Evolutionary conservation across 192 early-diverging fungal genomes (phyloP).

Genomic region (Umbelopsis vinacea): DNA sequence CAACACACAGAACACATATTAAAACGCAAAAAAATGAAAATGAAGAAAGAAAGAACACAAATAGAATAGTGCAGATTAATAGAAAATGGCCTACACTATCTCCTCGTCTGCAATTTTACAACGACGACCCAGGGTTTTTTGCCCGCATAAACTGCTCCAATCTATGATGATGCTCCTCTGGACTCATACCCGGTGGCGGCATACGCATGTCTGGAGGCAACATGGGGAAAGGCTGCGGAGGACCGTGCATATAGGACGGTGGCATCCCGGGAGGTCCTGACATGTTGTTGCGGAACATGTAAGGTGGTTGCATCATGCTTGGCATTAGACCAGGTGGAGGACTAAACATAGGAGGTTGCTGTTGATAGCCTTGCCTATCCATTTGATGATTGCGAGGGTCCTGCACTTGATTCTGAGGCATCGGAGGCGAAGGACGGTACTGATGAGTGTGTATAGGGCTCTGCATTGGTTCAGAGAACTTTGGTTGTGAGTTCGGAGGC

Average conservation of each 20-base stretch:
- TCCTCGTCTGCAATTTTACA: conserved; percentile 24
- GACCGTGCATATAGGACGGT: conserved; percentile 23
- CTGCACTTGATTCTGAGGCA: not conserved
- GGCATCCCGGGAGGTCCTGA: conserved; percentile 2
- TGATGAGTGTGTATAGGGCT: not conserved
- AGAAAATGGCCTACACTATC: not conserved
- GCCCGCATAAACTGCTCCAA: conserved; percentile 18
- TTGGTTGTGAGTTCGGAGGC: not conserved
- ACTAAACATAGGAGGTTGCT: conserved; percentile 4
- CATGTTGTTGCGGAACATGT: not conserved
- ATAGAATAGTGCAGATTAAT: not conserved
- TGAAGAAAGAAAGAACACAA: not conserved
- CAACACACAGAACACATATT: conserved; percentile 10
- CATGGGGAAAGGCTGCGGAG: conserved; percentile 3
- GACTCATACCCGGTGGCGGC: conserved; percentile 24
- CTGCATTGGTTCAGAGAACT: not conserved
- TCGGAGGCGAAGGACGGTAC: not conserved
- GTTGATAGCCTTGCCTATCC: not conserved
- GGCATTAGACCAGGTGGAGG: not conserved
- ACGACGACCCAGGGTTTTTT: conserved; percentile 24
- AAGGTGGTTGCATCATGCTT: not conserved
- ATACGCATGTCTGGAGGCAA: not conserved
- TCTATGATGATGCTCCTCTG: conserved; percentile 23
- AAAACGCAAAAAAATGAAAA: not conserved
- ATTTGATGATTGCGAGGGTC: not conserved